Evolutionary conservation across 352 stramenopile species (phyloP), one percentile per base, ranked within the genome.

Genomic region (Pythium sukuiense): DNA sequence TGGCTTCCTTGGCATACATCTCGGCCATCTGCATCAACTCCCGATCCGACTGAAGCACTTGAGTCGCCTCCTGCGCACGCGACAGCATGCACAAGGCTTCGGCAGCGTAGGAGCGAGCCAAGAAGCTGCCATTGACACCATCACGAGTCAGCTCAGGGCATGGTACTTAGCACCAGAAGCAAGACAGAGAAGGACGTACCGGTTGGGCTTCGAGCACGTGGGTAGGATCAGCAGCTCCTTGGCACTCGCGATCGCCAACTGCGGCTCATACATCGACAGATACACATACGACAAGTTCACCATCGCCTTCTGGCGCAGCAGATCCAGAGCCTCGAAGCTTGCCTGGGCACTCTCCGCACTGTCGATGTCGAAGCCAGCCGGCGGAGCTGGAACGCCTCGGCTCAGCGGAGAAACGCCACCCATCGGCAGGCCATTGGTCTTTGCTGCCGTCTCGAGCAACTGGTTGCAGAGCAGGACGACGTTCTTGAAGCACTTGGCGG

Each of bases 221-320:
- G 84, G 69, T 26, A 96, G 55, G 35, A 74, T 67, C 12, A 96
- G 69, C 53, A 97, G 68, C 62, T 95, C 83, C 58, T 92, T 92
- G 14, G 89, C 82, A 43, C 74, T 95, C 59, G 76, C 83, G 58
- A 97, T 86, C 5, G 88, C 87, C n/a, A 95, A 67, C 30, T 96
- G 83, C n/a, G 90, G 90, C 61, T 96, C 89, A 73, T 95, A 87
- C 76, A 97, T 91, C 43, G 83, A 92, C 71, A 97, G 75, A 71
- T 97, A 96, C 41, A 96, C 88, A 67, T 97, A 97, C 52, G 87
- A 84, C 49, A 97, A 68, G 59, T 95, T 92, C 49, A 94, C 77
- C 29, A 97, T 65, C 32, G 88, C 88, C 64, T 96, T 95, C 60
- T 97, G 89, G 26, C 86, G 81, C 61, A 94, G 59, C 27, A 79